Evolutionary conservation across 2,329 filamentous ascomycete species (phyloP), one percentile per base, ranked within the genome.

Genomic region (Penicillium expansum): DNA sequence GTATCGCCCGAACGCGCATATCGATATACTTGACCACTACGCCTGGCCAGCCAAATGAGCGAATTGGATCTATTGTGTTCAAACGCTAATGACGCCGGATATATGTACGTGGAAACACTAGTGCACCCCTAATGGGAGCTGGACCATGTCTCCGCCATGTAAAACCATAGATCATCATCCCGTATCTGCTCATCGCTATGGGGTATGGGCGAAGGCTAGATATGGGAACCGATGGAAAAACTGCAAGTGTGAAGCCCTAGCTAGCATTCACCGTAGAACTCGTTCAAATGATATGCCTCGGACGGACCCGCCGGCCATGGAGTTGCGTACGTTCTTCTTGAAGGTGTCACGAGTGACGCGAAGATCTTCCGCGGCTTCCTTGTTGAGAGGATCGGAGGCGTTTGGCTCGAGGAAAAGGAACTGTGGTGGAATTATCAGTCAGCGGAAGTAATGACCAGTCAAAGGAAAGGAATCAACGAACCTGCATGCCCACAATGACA

Each of bases 391-490:
- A 71, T 99, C 94, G 48, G 90, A 92, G 10, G 94, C 92, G 71
- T 99, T 99, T 18, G 94, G 94, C 74, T 99, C 94, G 61, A 97
- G 86, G 82, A 99, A 99, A 50, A 99, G 83, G 72, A 97, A 97
- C 88, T 96, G 75, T 2, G 27, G 13, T 30, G 10, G 11, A 16
- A 52, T 29, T 24, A 30, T 5, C 24, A 3, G 44, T 51, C 13
- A 53, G 32, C 24, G 8, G 11, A 29, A 4, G 16, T 16, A 24
- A 37, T 27, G 18, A 29, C 16, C 45, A 64, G 32, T 13, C 20
- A 29, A 35, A 43, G 16, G 18, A 29, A 42, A 24, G 29, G 41
- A 32, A 44, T 30, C 52, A 43, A 63, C 79, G 42, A 78, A 91
- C 88, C 84, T 92, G 91, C 72, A 99, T 78, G 41, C 94, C 94